phyloP scores from a whole-genome alignment of 2,329 filamentous ascomycete genomes.

The Sclerotinia trifoliorum region DNA sequence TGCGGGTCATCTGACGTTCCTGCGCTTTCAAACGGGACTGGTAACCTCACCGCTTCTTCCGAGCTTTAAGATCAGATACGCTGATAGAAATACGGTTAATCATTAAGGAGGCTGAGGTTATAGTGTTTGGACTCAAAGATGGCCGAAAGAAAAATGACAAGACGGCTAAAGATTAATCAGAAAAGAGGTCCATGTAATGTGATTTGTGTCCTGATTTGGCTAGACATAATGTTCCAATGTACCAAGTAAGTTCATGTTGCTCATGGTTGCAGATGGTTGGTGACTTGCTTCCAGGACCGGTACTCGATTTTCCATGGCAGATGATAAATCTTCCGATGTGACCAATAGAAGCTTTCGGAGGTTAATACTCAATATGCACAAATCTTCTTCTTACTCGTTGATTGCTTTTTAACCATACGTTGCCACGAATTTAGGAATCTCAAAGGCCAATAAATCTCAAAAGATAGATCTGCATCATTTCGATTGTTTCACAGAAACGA shows the following conservation, averaged over 20 bases:
- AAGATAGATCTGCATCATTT: conserved; percentile 20
- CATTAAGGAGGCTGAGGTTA: conserved; percentile 5
- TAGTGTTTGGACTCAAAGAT: background rate
- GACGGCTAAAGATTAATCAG: conserved; percentile 10
- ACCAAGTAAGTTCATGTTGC: background rate
- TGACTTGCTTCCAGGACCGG: conserved; percentile 17
- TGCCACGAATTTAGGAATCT: background rate
- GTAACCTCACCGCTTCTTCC: conserved; percentile 15
- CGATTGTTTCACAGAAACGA: conserved; percentile 15
- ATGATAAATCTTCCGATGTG: conserved; percentile 11
- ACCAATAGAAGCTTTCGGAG: conserved; percentile 11
- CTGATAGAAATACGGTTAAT: background rate
- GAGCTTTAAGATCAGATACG: background rate
- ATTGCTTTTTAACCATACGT: background rate
- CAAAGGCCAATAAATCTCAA: background rate
- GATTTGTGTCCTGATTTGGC: background rate
- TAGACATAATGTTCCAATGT: too few species aligned
- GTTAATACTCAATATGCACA: background rate
- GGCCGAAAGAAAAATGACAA: conserved; percentile 1
- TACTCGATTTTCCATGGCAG: background rate
- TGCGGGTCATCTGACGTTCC: conserved; percentile 14
- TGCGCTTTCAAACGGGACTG: conserved; percentile 1
- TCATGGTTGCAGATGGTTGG: background rate
- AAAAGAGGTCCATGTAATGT: conserved; percentile 7
- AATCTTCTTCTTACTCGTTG: conserved; percentile 8